phyloP scores from a whole-genome alignment of 2,329 filamentous ascomycete genomes.

The Sordariomycetes sp. region DNA sequence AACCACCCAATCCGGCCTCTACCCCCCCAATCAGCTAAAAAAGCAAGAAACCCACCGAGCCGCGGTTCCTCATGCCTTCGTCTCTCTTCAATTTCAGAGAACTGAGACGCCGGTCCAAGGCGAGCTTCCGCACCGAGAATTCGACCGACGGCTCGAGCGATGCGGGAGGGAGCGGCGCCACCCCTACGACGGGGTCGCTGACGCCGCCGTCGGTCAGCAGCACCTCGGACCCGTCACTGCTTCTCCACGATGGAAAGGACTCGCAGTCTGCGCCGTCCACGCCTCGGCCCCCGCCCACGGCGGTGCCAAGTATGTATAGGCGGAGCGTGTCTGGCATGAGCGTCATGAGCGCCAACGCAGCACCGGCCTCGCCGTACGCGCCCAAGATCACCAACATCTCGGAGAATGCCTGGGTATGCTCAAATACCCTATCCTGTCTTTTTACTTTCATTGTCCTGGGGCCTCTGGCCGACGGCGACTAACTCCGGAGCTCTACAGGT shows the following conservation, averaged over 20 bases:
- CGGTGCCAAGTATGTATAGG: conserved; percentile 19
- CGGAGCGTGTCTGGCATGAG: conserved; percentile 56
- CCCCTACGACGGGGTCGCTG: conserved; percentile 56
- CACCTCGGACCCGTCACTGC: conserved; percentile 54
- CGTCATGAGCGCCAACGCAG: conserved; percentile 22
- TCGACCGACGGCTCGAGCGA: conserved; percentile 54
- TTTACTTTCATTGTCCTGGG: background rate
- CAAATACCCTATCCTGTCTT: background rate
- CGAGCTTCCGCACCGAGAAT: conserved; percentile 58
- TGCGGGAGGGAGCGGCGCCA: conserved; percentile 43
- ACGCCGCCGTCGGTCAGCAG: conserved; percentile 66
- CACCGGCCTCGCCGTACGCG: conserved; percentile 65
- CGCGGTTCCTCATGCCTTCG: conserved; percentile 35
- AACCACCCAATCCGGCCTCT: background rate
- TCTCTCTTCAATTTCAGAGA: conserved; percentile 61
- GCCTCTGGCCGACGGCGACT: background rate
- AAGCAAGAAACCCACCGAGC: background rate
- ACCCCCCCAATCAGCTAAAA: background rate
- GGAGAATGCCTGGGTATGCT: conserved; percentile 75
- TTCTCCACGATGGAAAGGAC: background rate
- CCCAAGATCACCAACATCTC: conserved; percentile 69
- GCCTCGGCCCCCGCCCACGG: background rate
- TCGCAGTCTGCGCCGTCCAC: background rate
- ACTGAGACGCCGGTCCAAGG: conserved; percentile 64
- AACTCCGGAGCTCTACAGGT: conserved; percentile 41